Evolutionary conservation across 148 eudicot genomes (phyloP).

Genomic region (Arctostaphylos glauca): DNA sequence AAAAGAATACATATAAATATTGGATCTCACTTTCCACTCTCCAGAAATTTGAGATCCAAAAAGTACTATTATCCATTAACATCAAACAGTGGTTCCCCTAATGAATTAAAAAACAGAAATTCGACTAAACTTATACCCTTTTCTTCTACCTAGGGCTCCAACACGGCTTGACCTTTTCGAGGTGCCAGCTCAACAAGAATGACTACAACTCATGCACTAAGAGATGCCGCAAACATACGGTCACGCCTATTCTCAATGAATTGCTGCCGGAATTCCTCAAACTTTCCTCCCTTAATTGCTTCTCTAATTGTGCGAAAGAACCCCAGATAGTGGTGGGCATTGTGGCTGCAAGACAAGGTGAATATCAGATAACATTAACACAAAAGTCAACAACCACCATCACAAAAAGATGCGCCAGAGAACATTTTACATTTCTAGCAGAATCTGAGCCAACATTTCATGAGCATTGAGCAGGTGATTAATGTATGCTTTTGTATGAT

Average conservation of each 20-base stretch:
- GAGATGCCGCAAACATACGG: constrained; percentile 29
- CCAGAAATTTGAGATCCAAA: background rate
- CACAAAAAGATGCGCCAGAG: background rate
- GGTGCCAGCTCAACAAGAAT: background rate
- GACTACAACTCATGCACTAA: constrained; percentile 16
- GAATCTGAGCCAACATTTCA: constrained; percentile 76
- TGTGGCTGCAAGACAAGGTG: constrained; percentile 49
- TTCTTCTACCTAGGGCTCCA: background rate
- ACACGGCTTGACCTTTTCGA: background rate
- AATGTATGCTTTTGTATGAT: constrained; percentile 81
- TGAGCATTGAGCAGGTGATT: constrained; percentile 75
- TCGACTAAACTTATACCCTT: background rate
- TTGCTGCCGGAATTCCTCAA: constrained; percentile 48
- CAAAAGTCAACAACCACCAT: background rate
- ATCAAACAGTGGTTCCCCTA: background rate
- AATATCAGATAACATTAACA: constrained; percentile 6
- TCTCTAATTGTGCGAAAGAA: constrained; percentile 65
- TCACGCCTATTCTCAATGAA: constrained; percentile 45
- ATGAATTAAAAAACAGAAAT: background rate
- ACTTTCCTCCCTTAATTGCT: constrained; percentile 49
- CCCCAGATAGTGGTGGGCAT: constrained; percentile 74
- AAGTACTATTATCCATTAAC: background rate
- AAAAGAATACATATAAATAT: background rate
- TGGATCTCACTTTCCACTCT: background rate
- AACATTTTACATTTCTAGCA: constrained; percentile 61